Percentiles rank a stretch among this genome's conserved stretches.
phyloP scores from a whole-genome alignment of 805 yeast genomes.

The Kregervanrija delftensis region DNA sequence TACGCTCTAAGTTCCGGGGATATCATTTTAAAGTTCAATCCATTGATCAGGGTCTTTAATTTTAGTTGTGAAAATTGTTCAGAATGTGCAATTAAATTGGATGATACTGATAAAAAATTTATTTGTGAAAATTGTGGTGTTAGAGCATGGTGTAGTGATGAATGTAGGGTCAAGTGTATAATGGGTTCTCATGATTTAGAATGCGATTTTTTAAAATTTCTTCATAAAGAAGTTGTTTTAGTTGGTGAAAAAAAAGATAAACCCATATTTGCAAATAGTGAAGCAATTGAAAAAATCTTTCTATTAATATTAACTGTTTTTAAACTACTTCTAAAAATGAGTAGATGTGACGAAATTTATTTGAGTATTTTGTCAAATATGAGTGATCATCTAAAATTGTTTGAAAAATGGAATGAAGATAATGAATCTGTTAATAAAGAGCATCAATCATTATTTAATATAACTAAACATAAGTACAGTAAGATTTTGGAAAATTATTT shows the following conservation, averaged over 20 bases:
- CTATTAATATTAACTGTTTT: conserved; percentile 3
- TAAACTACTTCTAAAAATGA: conserved; percentile 2
- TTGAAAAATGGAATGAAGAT: conserved; percentile 2
- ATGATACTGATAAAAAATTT: neutral
- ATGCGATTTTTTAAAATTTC: conserved; percentile 5
- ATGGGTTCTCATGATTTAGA: conserved; percentile 7
- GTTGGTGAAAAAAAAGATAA: neutral
- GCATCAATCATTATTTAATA: conserved; percentile 11
- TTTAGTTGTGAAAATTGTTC: conserved; percentile 5
- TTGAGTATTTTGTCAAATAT: conserved; percentile 4
- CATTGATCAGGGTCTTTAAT: conserved; percentile 6
- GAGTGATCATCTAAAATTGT: conserved; percentile 17
- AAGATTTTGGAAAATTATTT: conserved; percentile 8
- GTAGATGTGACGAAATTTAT: neutral
- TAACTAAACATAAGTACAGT: conserved; percentile 10
- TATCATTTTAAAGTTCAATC: conserved; percentile 5
- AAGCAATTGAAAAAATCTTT: neutral
- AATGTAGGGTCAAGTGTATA: conserved; percentile 2
- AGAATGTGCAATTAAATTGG: conserved; percentile 4
- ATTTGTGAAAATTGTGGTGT: conserved; percentile 2
- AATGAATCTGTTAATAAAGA: neutral
- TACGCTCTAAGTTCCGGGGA: neutral
- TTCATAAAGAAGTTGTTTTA: conserved; percentile 1
- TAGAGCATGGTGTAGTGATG: conserved; percentile 4
- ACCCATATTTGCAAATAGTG: neutral